Base-by-base conservation (phyloP, 1,139 yeast species). In the Dujonia santamariae region DNA sequence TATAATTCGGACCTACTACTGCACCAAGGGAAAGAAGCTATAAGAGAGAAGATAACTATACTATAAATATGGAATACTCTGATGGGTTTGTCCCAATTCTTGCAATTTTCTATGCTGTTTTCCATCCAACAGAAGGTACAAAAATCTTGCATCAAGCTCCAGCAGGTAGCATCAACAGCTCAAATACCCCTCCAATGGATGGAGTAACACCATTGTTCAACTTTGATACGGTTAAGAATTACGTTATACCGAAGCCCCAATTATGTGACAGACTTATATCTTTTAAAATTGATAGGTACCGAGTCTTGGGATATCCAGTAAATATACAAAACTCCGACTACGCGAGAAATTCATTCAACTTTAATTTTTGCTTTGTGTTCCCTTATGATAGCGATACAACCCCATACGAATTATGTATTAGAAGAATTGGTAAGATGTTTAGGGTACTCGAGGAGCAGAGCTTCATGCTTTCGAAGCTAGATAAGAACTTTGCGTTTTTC, bases 71-170 rank as follows among this genome's bases (percentile, higher is more conserved):
- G 32, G 26, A 21, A 22, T 30, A 20, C 15, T 13, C 54, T 31
- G 74, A 69, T 54, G 95, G 95, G 19, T 85, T 86, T 48, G 80
- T 83, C 12, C 95, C 95, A 18, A 88, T 92, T 22, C 72, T 78
- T 39, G 94, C 96, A 2, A 72, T 88, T 30, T 90, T 92, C 57
- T 92, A 87, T 57, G 80, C 97, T 0, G 86, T 86, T 0, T 92
- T 92, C 59, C 97, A 94, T 51, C 97, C 97, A 0, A 85, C 92
- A 0, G 95, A 87, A 50, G 98, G 98, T 2, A 84, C 98, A 0
- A 85, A 88, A 56, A 90, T 92, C n/a, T 75, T 86, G 3, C 85
- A 85, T 48, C 97, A 94, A 53, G 95, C 87, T 1, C 99, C 98
- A 2, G 38, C 72, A 72, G 41, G 87, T 72, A 36, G 72, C 67